A percentile compares a stretch with the other conserved stretches of the same genome.
phyloP scores from a whole-genome alignment of 2,329 filamentous ascomycete genomes.

The Exophiala bonariae region DNA sequence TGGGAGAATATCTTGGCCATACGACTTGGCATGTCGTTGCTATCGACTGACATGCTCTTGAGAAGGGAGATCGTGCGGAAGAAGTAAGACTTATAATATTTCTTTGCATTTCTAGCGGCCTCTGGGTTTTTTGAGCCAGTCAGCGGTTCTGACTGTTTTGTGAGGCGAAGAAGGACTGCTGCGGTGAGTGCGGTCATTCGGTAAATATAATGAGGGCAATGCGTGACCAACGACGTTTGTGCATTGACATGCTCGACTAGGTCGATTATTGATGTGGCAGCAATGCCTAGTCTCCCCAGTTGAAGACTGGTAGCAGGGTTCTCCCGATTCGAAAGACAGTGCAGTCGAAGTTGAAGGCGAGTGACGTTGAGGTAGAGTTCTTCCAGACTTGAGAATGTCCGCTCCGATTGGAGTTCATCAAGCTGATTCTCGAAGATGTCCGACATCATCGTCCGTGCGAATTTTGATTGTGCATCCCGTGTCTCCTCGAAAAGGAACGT shows the following conservation, averaged over 20 bases:
- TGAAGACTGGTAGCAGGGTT: constrained; percentile 2
- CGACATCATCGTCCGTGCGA: constrained; percentile 35
- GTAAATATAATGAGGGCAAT: constrained; percentile 29
- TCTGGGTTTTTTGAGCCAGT: constrained; percentile 30
- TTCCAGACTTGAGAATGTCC: constrained; percentile 13
- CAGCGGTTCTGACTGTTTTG: constrained; percentile 33
- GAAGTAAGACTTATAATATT: constrained; percentile 33
- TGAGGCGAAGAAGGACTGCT: constrained; percentile 33
- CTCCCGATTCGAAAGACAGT: constrained; percentile 1
- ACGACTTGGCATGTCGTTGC: constrained; percentile 35
- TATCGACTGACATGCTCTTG: constrained; percentile 36
- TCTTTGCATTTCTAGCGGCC: background rate
- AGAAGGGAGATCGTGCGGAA: constrained; percentile 38
- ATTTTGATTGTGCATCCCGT: constrained; percentile 37
- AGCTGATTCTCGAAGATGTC: constrained; percentile 36
- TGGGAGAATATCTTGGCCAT: constrained; percentile 34
- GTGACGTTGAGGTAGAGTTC: constrained; percentile 3
- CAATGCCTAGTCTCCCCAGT: background rate
- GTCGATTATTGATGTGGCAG: constrained; percentile 3
- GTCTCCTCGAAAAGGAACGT: constrained; percentile 22
- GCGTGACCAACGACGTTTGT: constrained; percentile 1
- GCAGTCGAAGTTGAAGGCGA: constrained; percentile 1
- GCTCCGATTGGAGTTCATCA: constrained; percentile 35
- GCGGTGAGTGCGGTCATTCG: constrained; percentile 32
- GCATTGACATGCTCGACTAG: background rate